Conservation (phyloP, 2,329 filamentous ascomycete genomes). For the Aureobasidium pullulans region DNA sequence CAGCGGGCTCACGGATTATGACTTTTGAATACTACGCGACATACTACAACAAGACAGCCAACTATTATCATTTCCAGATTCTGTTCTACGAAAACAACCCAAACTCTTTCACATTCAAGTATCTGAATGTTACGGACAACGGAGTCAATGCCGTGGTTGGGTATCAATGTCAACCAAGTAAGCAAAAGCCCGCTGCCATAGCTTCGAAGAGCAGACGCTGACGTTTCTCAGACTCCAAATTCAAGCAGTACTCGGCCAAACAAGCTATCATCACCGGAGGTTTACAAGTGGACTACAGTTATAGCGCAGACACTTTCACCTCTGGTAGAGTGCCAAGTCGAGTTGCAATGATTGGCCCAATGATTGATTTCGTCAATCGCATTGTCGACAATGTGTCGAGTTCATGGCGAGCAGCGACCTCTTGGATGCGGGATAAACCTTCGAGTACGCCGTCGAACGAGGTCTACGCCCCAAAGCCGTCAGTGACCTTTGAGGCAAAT, state of each 20-base stretch:
- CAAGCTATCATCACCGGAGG: conserved; percentile 14
- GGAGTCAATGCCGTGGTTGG: conserved; percentile 15
- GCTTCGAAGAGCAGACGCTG: not conserved
- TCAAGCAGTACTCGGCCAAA: conserved; percentile 13
- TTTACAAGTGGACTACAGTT: conserved; percentile 2
- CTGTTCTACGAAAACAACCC: conserved; percentile 4
- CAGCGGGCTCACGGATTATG: not conserved
- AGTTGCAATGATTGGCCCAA: not conserved
- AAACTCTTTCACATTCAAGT: conserved; percentile 12
- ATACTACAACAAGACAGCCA: conserved; percentile 1
- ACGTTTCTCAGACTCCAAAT: not conserved
- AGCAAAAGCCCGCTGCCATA: not conserved
- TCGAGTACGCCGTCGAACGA: not conserved
- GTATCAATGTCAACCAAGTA: conserved; percentile 11
- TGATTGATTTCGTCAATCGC: not conserved
- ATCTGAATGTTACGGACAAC: conserved; percentile 15
- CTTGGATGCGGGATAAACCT: not conserved
- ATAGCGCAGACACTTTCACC: not conserved
- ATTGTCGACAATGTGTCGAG: not conserved
- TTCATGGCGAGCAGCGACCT: not conserved
- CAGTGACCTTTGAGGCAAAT: not conserved
- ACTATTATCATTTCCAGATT: conserved; percentile 20
- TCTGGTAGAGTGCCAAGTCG: not conserved
- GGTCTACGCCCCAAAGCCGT: not conserved
- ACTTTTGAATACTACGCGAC: conserved; percentile 19